Conservation (phyloP, 257 asterid genomes). For the Orobanche coerulescens region DNA sequence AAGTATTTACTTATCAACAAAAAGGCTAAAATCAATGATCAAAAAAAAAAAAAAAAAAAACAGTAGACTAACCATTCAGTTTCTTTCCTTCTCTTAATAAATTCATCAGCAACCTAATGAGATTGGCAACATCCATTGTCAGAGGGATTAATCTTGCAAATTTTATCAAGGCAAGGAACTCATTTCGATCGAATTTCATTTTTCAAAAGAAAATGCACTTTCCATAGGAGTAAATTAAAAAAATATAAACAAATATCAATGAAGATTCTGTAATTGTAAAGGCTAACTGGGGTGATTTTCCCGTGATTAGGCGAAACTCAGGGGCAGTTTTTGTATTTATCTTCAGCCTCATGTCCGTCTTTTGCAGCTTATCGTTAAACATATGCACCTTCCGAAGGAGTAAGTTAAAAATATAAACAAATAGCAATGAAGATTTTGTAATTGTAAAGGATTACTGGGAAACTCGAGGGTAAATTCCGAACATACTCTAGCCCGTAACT, state of each 20-base stretch:
- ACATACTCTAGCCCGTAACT: conserved; percentile 66
- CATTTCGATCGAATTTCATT: background rate
- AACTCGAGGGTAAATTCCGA: conserved; percentile 6
- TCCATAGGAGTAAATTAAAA: too few relatives aligned
- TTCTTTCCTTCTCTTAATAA: conserved; percentile 70
- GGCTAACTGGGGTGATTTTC: too few relatives aligned
- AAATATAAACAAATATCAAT: too few relatives aligned
- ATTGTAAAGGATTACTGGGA: too few relatives aligned
- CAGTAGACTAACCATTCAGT: conserved; percentile 62
- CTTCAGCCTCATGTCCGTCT: background rate
- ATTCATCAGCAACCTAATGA: conserved; percentile 75
- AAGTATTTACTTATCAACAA: background rate
- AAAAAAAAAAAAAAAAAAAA: conserved; percentile 1
- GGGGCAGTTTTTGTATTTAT: too few relatives aligned
- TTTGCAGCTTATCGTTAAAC: background rate
- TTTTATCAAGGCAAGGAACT: conserved; percentile 7
- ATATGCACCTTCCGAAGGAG: background rate
- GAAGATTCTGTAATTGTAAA: too few relatives aligned
- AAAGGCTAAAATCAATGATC: background rate
- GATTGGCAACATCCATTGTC: conserved; percentile 22
- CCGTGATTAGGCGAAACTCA: too few relatives aligned
- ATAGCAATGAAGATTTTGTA: too few relatives aligned
- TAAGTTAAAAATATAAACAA: too few relatives aligned
- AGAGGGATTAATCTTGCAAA: conserved; percentile 18
- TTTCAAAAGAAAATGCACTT: background rate